Percentiles rank a stretch among this genome's conserved stretches.
Conservation (phyloP, 2,329 filamentous ascomycete species). For the Paramyrothecium roridum region DNA sequence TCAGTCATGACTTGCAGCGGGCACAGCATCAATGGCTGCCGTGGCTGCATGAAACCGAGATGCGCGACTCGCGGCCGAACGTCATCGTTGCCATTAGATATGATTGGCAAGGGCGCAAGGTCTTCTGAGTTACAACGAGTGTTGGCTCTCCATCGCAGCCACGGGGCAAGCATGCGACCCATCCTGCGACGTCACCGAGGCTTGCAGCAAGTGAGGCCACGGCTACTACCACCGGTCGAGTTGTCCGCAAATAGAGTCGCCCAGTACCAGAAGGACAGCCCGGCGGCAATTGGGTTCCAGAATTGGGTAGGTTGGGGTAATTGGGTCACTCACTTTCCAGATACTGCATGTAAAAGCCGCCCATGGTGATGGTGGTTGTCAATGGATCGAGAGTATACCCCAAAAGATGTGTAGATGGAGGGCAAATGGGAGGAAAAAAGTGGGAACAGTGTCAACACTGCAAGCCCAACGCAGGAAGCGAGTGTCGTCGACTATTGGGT, state of each 20-base stretch:
- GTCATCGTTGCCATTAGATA: neutral
- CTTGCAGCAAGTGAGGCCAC: neutral
- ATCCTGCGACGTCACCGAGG: neutral
- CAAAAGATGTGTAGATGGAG: neutral
- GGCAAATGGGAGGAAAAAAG: slow-evolving; percentile 14
- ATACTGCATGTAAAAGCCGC: slow-evolving; percentile 70
- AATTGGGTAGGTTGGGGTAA: slow-evolving; percentile 7
- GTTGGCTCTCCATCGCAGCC: too few species aligned
- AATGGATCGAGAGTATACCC: slow-evolving; percentile 14
- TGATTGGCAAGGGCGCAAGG: neutral
- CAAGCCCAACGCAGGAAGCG: slow-evolving; percentile 3
- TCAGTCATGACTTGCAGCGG: slow-evolving; percentile 1
- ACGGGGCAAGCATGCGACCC: neutral
- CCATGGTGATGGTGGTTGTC: slow-evolving; percentile 43
- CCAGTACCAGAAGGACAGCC: neutral
- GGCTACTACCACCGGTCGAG: neutral
- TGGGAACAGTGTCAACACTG: slow-evolving; percentile 13
- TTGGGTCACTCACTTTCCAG: slow-evolving; percentile 63
- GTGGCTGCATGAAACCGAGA: slow-evolving; percentile 32
- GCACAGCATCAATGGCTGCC: slow-evolving; percentile 15
- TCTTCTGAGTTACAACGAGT: too few species aligned
- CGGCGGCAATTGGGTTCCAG: slow-evolving; percentile 12
- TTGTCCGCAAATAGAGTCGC: neutral
- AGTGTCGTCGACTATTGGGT: neutral
- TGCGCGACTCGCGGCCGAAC: neutral